Evolutionary conservation across 2,329 filamentous ascomycete genomes (phyloP).

Genomic region (Ophiostoma montium): DNA sequence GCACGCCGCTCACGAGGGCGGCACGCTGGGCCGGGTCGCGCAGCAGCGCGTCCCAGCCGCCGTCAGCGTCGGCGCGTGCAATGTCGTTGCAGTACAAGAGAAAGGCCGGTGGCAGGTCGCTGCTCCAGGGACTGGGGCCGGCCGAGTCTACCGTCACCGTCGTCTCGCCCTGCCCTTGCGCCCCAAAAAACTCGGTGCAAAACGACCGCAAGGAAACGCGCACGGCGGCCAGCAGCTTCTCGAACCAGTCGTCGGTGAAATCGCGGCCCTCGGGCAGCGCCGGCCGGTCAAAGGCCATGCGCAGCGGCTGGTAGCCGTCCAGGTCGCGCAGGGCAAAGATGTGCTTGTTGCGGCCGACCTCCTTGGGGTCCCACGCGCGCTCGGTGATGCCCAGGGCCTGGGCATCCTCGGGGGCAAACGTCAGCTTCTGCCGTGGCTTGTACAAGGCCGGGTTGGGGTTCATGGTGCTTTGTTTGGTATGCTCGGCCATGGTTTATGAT

Average conservation of each 20-base stretch:
- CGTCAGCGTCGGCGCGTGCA: slow-evolving; percentile 22
- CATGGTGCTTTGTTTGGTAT: neutral
- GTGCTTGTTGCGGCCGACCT: neutral
- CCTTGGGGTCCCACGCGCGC: slow-evolving; percentile 10
- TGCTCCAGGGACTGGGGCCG: neutral
- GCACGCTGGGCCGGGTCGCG: slow-evolving; percentile 17
- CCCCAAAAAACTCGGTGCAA: slow-evolving; percentile 16
- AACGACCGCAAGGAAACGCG: slow-evolving; percentile 16
- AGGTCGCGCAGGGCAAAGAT: slow-evolving; percentile 7
- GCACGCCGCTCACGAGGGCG: slow-evolving; percentile 23
- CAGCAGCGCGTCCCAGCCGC: slow-evolving; percentile 24
- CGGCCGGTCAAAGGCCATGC: slow-evolving; percentile 12
- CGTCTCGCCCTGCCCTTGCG: neutral
- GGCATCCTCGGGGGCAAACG: neutral
- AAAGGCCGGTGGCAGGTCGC: slow-evolving; percentile 16
- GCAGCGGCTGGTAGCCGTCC: slow-evolving; percentile 12
- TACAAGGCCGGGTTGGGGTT: slow-evolving; percentile 7
- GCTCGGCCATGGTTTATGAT: neutral
- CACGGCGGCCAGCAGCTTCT: slow-evolving; percentile 17
- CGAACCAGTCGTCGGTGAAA: slow-evolving; percentile 16
- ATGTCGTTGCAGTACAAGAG: slow-evolving; percentile 20
- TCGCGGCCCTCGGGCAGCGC: slow-evolving; percentile 10
- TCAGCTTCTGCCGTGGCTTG: neutral
- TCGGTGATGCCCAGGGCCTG: slow-evolving; percentile 8
- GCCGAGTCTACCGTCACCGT: neutral